These are phyloP conservation scores for Skeletonema potamos DNA, from an alignment of 108 stramenopile species.

Conservation along the genomic window DNA sequence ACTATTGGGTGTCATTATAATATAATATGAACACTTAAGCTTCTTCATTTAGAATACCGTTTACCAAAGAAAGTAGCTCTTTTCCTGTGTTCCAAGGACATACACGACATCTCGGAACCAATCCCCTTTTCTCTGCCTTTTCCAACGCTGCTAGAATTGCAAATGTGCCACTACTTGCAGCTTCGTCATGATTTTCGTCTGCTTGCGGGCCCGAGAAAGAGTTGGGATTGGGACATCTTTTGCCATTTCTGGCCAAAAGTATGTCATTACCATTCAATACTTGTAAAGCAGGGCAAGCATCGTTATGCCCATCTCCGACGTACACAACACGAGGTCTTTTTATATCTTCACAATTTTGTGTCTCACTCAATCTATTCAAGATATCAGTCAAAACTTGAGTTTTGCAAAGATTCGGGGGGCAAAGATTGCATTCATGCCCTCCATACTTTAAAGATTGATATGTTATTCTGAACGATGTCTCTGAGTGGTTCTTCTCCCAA, in stretches of 20 bases:
- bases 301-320: conserved; percentile 47
- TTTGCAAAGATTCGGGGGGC: conserved; percentile 50
- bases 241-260: conserved; percentile 33
- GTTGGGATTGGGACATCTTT: conserved; percentile 23
- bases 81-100: conserved; percentile 26
- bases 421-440: conserved; percentile 26
- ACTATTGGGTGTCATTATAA: conserved; percentile 12
- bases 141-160: conserved; percentile 23
- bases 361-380: conserved; percentile 7
- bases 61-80: conserved; percentile 19
- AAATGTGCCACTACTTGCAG: neutral
- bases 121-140: conserved; percentile 18
- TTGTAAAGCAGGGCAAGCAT: conserved; percentile 46
- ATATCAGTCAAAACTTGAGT: conserved; percentile 35
- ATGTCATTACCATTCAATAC: conserved; percentile 33
- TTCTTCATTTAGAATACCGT: conserved; percentile 8
- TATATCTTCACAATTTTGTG: neutral
- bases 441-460: conserved; percentile 46
- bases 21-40: neutral
- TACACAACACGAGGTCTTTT: conserved; percentile 36
- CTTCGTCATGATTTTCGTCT: conserved; percentile 12
- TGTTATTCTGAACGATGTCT: conserved; percentile 7
- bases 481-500: conserved; percentile 11
- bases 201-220: conserved; percentile 19
- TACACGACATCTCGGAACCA: conserved; percentile 26